phyloP scores from a whole-genome alignment of 2,329 filamentous ascomycete species.

The Cercospora sojina region DNA sequence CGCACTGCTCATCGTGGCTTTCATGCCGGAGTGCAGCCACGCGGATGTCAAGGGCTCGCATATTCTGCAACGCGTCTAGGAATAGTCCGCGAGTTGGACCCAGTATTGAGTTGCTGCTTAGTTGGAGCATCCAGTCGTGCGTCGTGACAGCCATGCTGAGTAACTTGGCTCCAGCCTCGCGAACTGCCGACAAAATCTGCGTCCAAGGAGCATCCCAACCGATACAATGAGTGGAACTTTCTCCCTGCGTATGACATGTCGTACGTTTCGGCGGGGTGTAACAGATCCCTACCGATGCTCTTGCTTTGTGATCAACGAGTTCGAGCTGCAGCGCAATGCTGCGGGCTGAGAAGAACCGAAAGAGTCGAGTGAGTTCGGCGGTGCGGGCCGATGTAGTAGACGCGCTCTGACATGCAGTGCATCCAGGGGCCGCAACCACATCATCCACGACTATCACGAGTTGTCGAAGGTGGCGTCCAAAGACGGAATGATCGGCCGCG shows the following conservation, averaged over 20 bases:
- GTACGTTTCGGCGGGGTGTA: neutral
- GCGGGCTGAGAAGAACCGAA: neutral
- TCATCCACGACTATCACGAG: neutral
- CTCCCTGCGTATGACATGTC: neutral
- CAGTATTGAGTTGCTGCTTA: too few species aligned
- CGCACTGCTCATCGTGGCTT: neutral
- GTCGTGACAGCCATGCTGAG: neutral
- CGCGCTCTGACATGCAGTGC: neutral
- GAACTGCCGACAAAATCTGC: neutral
- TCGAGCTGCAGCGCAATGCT: neutral
- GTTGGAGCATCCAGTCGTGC: neutral
- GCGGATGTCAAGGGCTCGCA: neutral
- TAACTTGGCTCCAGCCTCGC: neutral
- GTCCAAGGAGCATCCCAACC: neutral
- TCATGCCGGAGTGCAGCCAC: neutral
- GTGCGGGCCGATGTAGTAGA: neutral
- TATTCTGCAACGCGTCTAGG: neutral
- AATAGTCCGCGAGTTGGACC: neutral
- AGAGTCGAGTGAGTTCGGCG: neutral
- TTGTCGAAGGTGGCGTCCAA: neutral
- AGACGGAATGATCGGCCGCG: neutral
- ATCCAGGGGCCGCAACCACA: neutral
- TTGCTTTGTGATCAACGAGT: neutral
- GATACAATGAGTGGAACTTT: neutral
- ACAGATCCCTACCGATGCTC: too few species aligned